Evolutionary conservation across 169 alveolate species (phyloP).

Genomic region (Neospora caninum): DNA sequence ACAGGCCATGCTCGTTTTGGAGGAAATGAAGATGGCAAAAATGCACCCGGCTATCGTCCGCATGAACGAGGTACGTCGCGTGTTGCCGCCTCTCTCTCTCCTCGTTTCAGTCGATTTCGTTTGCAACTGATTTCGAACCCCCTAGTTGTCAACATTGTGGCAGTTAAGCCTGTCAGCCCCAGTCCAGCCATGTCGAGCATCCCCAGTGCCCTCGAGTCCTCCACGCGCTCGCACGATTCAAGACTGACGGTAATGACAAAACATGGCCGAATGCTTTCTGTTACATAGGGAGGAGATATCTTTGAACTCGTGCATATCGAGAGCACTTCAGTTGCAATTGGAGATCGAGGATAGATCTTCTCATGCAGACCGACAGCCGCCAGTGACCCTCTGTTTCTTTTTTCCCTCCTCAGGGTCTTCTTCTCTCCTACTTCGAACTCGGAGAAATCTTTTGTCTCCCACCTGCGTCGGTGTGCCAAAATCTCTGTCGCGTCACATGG

Average conservation of each 20-base stretch:
- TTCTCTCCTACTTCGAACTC: constrained; percentile 6
- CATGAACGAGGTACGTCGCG: constrained; percentile 69
- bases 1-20: constrained; percentile 82
- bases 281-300: no score
- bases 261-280: no score
- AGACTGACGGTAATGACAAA: no score
- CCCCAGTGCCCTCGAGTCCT: no score
- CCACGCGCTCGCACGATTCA: no score
- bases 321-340: no score
- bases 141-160: no score
- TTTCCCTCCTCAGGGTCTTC: neutral
- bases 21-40: constrained; percentile 84
- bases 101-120: neutral
- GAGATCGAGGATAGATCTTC: no score
- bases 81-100: neutral
- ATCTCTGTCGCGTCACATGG: constrained; percentile 44
- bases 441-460: constrained; percentile 28
- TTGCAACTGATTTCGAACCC: neutral
- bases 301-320: no score
- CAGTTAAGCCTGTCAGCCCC: no score
- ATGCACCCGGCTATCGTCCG: constrained; percentile 83
- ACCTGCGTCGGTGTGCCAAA: neutral
- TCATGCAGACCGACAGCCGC: no score
- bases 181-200: no score
- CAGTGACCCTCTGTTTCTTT: neutral